Evolutionary conservation across 345 rosid genomes (phyloP).

Genomic region (Microcos paniculata): DNA sequence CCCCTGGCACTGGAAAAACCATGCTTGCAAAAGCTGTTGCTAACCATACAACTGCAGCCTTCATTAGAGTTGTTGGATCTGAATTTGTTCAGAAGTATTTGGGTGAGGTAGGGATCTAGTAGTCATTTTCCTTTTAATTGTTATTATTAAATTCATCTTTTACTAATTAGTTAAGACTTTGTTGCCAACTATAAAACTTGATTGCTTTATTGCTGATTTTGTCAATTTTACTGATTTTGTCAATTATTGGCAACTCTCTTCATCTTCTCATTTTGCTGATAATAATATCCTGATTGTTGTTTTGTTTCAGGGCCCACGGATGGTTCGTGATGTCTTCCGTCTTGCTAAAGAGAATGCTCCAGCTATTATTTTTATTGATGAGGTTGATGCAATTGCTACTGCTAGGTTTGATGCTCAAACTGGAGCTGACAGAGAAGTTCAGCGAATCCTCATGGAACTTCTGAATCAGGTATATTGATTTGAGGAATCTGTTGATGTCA

Average conservation of each 20-base stretch:
- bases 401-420: constrained; percentile 99
- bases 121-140: not conserved
- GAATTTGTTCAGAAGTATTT: constrained; percentile 97
- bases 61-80: constrained; percentile 97
- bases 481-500: not conserved
- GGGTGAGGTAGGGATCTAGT: constrained; percentile 67
- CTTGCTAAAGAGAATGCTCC: constrained; percentile 99
- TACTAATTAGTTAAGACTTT: not conserved
- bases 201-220: no score
- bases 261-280: not conserved
- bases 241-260: constrained; percentile 1
- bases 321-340: constrained; percentile 99
- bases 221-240: not conserved
- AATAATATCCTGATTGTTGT: constrained; percentile 6
- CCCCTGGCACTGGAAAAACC: constrained; percentile 98
- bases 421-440: constrained; percentile 99
- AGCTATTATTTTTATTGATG: constrained; percentile 95
- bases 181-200: not conserved
- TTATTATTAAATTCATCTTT: not conserved
- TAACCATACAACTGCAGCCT: constrained; percentile 94
- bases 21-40: constrained; percentile 99
- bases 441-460: constrained; percentile 93
- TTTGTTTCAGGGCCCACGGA: constrained; percentile 84
- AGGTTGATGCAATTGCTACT: constrained; percentile 97
- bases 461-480: constrained; percentile 68